These are phyloP conservation scores for Xylaria arbuscula DNA, from an alignment of 2,329 filamentous ascomycete species.

Conservation along the genomic window DNA sequence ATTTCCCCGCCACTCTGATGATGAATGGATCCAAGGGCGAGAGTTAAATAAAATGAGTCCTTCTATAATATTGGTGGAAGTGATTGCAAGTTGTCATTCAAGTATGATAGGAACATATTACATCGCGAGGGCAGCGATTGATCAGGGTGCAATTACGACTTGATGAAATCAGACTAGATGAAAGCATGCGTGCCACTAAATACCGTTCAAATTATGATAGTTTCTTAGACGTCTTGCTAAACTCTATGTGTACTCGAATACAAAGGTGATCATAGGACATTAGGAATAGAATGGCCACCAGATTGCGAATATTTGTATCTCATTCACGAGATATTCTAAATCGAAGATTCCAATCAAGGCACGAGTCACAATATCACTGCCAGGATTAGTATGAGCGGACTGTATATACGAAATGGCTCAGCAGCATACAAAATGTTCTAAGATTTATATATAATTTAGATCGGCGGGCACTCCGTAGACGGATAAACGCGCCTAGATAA, in stretches of 20 bases:
- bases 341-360: neutral
- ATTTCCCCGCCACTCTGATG: too few species aligned
- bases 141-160: neutral
- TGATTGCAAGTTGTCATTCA: neutral
- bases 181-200: neutral
- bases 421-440: too few species aligned
- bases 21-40: too few species aligned
- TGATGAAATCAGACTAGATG: neutral
- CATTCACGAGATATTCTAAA: neutral
- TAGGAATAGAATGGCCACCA: too few species aligned
- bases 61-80: too few species aligned
- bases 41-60: too few species aligned
- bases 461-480: too few species aligned
- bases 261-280: neutral
- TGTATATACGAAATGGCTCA: too few species aligned
- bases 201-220: neutral
- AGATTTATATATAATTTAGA: too few species aligned
- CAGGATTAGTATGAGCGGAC: neutral
- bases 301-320: neutral
- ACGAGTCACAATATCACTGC: neutral
- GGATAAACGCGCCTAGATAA: too few species aligned
- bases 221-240: too few species aligned
- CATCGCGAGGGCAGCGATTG: neutral
- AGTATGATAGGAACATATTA: neutral
- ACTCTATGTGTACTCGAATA: too few species aligned